These are phyloP conservation scores for Eremochloa ophiuroides DNA, from an alignment of 176 grass and related monocot genomes.

Conservation along the genomic window DNA sequence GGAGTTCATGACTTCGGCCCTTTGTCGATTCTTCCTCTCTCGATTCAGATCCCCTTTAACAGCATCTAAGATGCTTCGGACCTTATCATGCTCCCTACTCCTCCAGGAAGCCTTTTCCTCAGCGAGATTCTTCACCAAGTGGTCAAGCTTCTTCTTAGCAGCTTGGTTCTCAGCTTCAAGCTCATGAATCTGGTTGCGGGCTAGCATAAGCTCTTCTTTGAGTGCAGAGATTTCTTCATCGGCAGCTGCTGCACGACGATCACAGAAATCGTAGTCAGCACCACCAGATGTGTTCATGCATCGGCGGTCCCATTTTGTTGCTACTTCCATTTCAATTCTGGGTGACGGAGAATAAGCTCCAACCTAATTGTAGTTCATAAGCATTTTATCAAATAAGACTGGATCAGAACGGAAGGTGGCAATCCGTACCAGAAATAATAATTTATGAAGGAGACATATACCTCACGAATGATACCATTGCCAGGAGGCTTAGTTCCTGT, in stretches of 20 bases:
- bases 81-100: slow-evolving; percentile 66
- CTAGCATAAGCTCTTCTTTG: slow-evolving; percentile 46
- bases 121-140: slow-evolving; percentile 48
- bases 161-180: slow-evolving; percentile 48
- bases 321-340: slow-evolving; percentile 57
- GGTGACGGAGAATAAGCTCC: slow-evolving; percentile 62
- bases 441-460: slow-evolving; percentile 31
- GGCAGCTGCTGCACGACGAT: background rate
- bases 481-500: slow-evolving; percentile 36
- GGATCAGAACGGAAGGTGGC: slow-evolving; percentile 16
- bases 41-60: slow-evolving; percentile 54
- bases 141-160: slow-evolving; percentile 63
- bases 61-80: slow-evolving; percentile 41
- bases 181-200: slow-evolving; percentile 38
- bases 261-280: slow-evolving; percentile 30
- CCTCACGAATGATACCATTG: slow-evolving; percentile 41
- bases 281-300: slow-evolving; percentile 22
- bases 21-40: slow-evolving; percentile 60
- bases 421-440: slow-evolving; percentile 1
- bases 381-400: slow-evolving; percentile 22
- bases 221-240: slow-evolving; percentile 46
- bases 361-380: slow-evolving; percentile 37
- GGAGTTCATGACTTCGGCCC: slow-evolving; percentile 55
- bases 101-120: slow-evolving; percentile 61
- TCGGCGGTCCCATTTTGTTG: slow-evolving; percentile 74